Evolutionary conservation across 768 basidiomycete genomes (phyloP).

Genomic region (Podaxis rugospora): DNA sequence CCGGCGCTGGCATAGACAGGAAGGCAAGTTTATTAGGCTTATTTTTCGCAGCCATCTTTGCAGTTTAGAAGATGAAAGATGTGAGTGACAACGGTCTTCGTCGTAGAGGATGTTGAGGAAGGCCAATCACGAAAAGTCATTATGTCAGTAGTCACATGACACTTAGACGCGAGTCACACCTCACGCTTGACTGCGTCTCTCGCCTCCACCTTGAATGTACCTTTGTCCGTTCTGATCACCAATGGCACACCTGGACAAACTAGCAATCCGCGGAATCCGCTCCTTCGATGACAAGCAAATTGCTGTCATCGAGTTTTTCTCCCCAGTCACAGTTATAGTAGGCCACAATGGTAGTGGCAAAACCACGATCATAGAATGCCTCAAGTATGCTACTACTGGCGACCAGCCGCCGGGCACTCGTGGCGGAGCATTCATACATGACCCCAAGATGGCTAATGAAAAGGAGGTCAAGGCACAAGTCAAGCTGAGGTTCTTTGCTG

Average conservation of each 20-base stretch:
- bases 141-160: constrained; percentile 6
- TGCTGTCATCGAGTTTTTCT: constrained; percentile 94
- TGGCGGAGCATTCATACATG: constrained; percentile 98
- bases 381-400: constrained; percentile 98
- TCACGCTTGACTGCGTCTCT: neutral
- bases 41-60: constrained; percentile 31
- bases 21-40: constrained; percentile 84
- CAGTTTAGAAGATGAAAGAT: constrained; percentile 12
- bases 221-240: neutral
- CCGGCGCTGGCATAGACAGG: constrained; percentile 88
- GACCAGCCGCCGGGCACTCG: constrained; percentile 97
- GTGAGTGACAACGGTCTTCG: neutral
- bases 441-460: constrained; percentile 99
- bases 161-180: neutral
- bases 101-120: neutral
- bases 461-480: constrained; percentile 99
- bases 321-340: constrained; percentile 96
- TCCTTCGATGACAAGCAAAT: constrained; percentile 96
- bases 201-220: neutral
- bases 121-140: neutral
- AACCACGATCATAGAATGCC: constrained; percentile 98
- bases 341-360: constrained; percentile 99
- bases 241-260: constrained; percentile 87
- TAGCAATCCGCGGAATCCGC: constrained; percentile 90
- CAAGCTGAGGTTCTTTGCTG: constrained; percentile 87